These are phyloP conservation scores for Haplosporangium gracile DNA, from an alignment of 192 early-diverging fungal genomes.

Conservation along the genomic window DNA sequence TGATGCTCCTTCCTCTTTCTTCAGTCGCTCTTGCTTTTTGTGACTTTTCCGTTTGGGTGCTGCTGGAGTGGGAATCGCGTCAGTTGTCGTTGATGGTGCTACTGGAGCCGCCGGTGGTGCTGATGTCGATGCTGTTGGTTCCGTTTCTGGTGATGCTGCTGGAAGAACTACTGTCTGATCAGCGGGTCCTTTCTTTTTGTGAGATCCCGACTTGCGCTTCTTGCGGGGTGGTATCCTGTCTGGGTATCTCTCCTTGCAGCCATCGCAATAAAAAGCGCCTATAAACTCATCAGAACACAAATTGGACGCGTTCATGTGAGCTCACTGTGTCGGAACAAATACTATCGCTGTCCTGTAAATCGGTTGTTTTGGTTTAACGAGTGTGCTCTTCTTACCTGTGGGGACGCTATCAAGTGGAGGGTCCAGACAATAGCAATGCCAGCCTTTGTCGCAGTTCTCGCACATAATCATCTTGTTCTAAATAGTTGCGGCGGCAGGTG, in stretches of 20 bases:
- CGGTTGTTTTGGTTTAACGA: no score
- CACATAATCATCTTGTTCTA: slow-evolving; percentile 66
- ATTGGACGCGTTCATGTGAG: background rate
- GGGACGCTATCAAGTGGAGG: slow-evolving; percentile 55
- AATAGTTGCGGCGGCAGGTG: background rate
- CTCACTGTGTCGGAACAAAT: background rate
- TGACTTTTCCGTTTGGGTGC: slow-evolving; percentile 18
- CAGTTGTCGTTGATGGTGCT: background rate
- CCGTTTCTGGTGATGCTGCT: background rate
- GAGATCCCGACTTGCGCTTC: slow-evolving; percentile 24
- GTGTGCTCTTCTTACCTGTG: slow-evolving; percentile 47
- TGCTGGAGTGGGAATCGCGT: background rate
- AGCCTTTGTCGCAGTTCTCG: slow-evolving; percentile 61
- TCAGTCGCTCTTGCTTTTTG: slow-evolving; percentile 14
- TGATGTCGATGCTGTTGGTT: background rate
- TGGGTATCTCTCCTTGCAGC: slow-evolving; percentile 43
- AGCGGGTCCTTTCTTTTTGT: slow-evolving; percentile 16
- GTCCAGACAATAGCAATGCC: slow-evolving; percentile 62
- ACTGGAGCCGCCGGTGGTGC: background rate
- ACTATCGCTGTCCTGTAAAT: background rate
- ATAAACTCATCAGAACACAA: background rate
- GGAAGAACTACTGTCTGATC: slow-evolving; percentile 1
- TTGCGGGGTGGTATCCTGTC: slow-evolving; percentile 43
- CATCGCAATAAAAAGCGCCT: slow-evolving; percentile 61
- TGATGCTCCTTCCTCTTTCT: background rate